Base-by-base conservation (phyloP, 1,284 basidiomycete species). In the Boletus semigastroideus region DNA sequence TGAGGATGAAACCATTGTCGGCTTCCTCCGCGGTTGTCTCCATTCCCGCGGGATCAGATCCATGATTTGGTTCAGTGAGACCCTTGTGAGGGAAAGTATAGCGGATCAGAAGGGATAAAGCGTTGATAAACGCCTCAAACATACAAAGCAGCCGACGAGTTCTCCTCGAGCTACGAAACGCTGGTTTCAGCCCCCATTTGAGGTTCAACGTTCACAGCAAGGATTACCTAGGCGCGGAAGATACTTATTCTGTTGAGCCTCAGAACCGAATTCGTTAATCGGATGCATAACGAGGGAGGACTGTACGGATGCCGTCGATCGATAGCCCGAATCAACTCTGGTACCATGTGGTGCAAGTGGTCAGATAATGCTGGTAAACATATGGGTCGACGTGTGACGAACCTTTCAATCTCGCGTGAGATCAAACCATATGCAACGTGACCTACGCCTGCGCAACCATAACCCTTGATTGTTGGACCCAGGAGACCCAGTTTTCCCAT, bases 261-360 rank as follows among this genome's bases (percentile, higher is more conserved):
- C 87, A 1, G 84, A 84, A 2, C 96, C 95, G 68, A 96, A 98
- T 63, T 90, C 90, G 70, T 93, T 78, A 67, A 98, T 98, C 4
- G 96, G 94, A 66, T 96, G 92, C 95, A 99, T 99, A n/a, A 96
- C 93, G 31, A 99, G 79, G 6, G 93, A 96, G 0, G 90, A 94
- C 70, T 99, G 96, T 1, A 99, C 96, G 27, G 92, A 95, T 68
- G 95, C 89, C n/a, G 88, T 95, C 6, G 91, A 94, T 33, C 95
- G 87, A 68, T 97, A 98, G 4, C 96, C 96, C 1, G 94, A 97
- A 70, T 99, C 96, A 37, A 99, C 86, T 48, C 92, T 92, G 46
- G 14, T 2, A 42, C 40, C 46, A 38, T 11, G 12, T 10, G 42
- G 33, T 42, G 28, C 6, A 28, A 16, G 12, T 2, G 45, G 17